A percentile compares a stretch with the other conserved stretches of the same genome.
phyloP scores from a whole-genome alignment of 805 yeast species.

The Cephaloascus albidus region DNA sequence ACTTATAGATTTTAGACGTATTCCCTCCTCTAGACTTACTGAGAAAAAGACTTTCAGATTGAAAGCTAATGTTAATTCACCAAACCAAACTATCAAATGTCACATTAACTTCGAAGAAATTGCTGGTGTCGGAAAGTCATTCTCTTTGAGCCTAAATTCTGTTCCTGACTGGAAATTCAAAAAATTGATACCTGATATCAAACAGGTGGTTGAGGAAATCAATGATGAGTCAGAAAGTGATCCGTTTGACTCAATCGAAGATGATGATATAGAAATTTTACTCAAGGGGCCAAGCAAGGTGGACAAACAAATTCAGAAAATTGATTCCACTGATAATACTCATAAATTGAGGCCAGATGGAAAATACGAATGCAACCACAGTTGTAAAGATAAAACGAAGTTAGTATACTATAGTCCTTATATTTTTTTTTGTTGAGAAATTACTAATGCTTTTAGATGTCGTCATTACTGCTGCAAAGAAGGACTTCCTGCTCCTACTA shows the following conservation, averaged over 20 bases:
- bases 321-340: neutral
- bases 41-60: constrained; percentile 16
- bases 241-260: too few species aligned
- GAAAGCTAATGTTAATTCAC: constrained; percentile 8
- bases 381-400: constrained; percentile 24
- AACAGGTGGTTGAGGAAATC: too few species aligned
- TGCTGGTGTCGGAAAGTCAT: constrained; percentile 13
- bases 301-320: too few species aligned
- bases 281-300: too few species aligned
- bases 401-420: constrained; percentile 3
- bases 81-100: constrained; percentile 14
- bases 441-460: constrained; percentile 16
- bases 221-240: too few species aligned
- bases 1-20: constrained; percentile 35
- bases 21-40: constrained; percentile 15
- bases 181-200: neutral
- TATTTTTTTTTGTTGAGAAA: too few species aligned
- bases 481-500: too few species aligned
- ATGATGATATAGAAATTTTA: too few species aligned
- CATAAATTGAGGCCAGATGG: constrained; percentile 15
- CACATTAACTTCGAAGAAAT: constrained; percentile 28
- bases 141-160: neutral
- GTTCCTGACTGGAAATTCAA: constrained; percentile 1
- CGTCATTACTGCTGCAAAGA: constrained; percentile 40
- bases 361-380: constrained; percentile 28